Evolutionary conservation across 257 asterid genomes (phyloP).

Genomic region (Coffea canephora): DNA sequence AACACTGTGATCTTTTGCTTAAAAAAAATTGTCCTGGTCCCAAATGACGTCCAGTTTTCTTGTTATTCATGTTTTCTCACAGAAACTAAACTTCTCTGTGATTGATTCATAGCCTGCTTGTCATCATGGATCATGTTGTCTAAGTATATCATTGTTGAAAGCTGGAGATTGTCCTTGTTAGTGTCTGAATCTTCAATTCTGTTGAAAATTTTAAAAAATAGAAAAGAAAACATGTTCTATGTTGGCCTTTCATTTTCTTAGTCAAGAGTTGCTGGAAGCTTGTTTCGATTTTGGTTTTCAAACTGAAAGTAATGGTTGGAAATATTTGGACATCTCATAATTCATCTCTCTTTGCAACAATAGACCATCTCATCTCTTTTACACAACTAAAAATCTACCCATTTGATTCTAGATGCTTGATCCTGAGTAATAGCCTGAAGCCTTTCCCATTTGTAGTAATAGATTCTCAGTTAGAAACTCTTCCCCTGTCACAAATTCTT

Average conservation of each 20-base stretch:
- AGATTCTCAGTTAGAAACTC: neutral
- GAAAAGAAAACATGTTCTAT: neutral
- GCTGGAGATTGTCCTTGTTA: neutral
- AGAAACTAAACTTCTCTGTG: neutral
- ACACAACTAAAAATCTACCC: too few species aligned
- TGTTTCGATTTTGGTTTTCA: neutral
- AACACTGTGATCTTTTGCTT: neutral
- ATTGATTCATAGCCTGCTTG: neutral
- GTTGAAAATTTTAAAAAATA: neutral
- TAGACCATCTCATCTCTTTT: too few species aligned
- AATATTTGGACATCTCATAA: neutral
- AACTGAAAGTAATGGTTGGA: neutral
- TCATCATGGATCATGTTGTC: neutral
- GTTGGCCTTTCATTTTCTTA: neutral
- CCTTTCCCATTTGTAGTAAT: neutral
- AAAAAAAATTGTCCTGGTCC: neutral
- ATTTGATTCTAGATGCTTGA: neutral
- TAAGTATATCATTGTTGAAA: neutral
- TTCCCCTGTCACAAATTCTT: too few species aligned
- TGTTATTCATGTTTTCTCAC: neutral
- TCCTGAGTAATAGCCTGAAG: neutral
- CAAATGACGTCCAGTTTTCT: neutral
- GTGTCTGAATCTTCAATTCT: neutral
- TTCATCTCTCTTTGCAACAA: neutral
- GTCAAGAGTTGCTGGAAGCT: neutral